Percentiles rank a stretch among this genome's conserved stretches.
phyloP scores from a whole-genome alignment of 768 basidiomycete species.

The Amanita phalloides region DNA sequence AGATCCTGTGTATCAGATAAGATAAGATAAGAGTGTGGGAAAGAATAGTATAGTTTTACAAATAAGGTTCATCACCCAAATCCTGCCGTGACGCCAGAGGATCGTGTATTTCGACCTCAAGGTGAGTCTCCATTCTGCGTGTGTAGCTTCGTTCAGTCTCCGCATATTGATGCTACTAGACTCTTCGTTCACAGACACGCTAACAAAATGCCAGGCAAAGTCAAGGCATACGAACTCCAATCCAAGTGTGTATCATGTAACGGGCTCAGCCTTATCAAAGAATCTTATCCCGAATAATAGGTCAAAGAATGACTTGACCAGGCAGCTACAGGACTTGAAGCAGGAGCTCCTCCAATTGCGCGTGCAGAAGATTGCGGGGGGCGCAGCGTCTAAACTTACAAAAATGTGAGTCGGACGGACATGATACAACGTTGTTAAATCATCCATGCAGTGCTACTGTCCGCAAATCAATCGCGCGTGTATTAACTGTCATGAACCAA shows the following conservation, averaged over 20 bases:
- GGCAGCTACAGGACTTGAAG: conserved; percentile 92
- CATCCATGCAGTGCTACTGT: conserved; percentile 61
- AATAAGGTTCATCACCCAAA: conserved; percentile 34
- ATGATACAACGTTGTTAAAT: background rate
- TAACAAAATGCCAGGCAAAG: conserved; percentile 76
- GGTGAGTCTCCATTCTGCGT: conserved; percentile 19
- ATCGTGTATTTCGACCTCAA: conserved; percentile 29
- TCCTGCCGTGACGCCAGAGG: conserved; percentile 18
- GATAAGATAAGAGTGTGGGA: conserved; percentile 24
- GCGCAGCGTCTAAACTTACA: conserved; percentile 90
- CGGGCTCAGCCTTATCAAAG: conserved; percentile 8
- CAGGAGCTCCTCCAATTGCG: conserved; percentile 87
- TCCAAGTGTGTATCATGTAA: conserved; percentile 58
- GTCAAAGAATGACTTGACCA: conserved; percentile 94
- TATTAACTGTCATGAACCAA: conserved; percentile 97
- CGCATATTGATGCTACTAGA: conserved; percentile 4
- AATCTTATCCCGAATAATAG: conserved; percentile 25
- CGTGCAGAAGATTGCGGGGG: conserved; percentile 97
- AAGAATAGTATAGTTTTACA: conserved; percentile 29
- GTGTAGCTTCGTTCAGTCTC: too few species aligned
- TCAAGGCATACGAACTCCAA: conserved; percentile 94
- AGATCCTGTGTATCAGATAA: conserved; percentile 19
- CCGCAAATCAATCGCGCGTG: conserved; percentile 98
- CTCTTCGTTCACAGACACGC: conserved; percentile 15
- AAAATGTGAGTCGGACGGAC: conserved; percentile 70